phyloP scores from a whole-genome alignment of 179 eudicot genomes.

The Spergularia azorica region DNA sequence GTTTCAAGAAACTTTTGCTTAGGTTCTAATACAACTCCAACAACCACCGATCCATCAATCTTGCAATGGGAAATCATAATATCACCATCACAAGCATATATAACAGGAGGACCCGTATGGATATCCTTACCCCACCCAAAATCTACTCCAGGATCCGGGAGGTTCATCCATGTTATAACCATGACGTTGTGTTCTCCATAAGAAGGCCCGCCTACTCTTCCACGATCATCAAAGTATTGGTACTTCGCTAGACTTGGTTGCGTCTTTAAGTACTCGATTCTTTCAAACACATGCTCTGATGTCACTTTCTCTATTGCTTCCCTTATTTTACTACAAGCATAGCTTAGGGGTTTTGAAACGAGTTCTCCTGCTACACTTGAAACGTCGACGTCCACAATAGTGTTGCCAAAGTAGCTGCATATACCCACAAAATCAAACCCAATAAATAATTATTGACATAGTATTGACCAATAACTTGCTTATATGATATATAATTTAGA shows the following conservation, averaged over 20 bases:
- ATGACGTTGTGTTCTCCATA: constrained; percentile 24
- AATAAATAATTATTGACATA: too few relatives aligned
- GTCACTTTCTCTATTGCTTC: constrained; percentile 20
- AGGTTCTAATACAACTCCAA: constrained; percentile 21
- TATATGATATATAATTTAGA: too few relatives aligned
- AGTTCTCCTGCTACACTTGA: constrained; percentile 3
- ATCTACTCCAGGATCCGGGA: constrained; percentile 25
- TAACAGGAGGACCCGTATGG: constrained; percentile 24
- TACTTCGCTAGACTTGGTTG: constrained; percentile 3
- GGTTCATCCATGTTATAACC: constrained; percentile 30
- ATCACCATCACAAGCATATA: constrained; percentile 22
- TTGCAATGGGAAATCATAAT: constrained; percentile 15
- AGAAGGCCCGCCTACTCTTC: not conserved
- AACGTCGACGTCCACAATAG: not conserved
- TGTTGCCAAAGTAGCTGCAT: constrained; percentile 38
- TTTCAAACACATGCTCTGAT: constrained; percentile 18
- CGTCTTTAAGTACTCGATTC: constrained; percentile 15
- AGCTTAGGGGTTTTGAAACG: constrained; percentile 12
- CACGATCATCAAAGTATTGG: not conserved
- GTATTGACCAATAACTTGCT: too few relatives aligned
- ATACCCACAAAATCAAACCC: not conserved
- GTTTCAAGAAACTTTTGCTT: constrained; percentile 11
- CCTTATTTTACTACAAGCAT: constrained; percentile 22
- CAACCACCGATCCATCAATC: constrained; percentile 24
- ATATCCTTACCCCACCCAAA: constrained; percentile 42